Evolutionary conservation across 495 filamentous ascomycete genomes (phyloP), one percentile per base, ranked within the genome.

Genomic region (Polyplosphaeria fusca): DNA sequence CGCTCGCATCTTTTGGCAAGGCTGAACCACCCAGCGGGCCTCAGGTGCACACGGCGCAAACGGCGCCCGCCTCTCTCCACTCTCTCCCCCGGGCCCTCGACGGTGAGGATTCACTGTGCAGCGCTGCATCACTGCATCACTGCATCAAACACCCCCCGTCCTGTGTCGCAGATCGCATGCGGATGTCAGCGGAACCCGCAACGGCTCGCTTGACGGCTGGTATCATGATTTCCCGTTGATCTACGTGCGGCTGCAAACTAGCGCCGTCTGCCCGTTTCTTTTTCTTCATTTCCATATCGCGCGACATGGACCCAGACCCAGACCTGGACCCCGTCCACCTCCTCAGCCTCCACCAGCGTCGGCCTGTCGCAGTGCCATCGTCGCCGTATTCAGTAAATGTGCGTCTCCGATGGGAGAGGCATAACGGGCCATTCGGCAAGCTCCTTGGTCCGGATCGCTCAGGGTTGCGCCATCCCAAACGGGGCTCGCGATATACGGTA

Each of bases 201-300:
- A 9, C 14, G 32, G 51, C 24, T 5, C 38, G 23, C 38, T 47
- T 25, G 52, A 35, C 40, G 26, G 30, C 26, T 9, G 26, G 5
- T 48, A 42, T 44, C 44, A 47, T 25, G 40, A 52, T 52, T 41
- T 20, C 55, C n/a, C 55, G 55, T 59, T 59, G 55, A 59, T 59
- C 55, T 22, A 32, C 55, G 27, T 59, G 55, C 55, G 55, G 55
- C 55, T 52, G 55, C 47, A 23, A 49, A 23, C 55, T 58, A 58
- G 43, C 43, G 51, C 41, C 37, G 7, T 27, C 28, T 11, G n/a
- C 5, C 39, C 39, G 7, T 20, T 42, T 42, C 19, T 42, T 19
- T 7, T 35, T 35, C n/a, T n/a, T 35, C 14, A 35, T 14, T 14
- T 35, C 30, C 30, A 35, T 35, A 14, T 35, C 30, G 30, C 30